Evolutionary conservation across 495 filamentous ascomycete genomes (phyloP), one percentile per base, ranked within the genome.

Genomic region (Astrocystis sublimbata): DNA sequence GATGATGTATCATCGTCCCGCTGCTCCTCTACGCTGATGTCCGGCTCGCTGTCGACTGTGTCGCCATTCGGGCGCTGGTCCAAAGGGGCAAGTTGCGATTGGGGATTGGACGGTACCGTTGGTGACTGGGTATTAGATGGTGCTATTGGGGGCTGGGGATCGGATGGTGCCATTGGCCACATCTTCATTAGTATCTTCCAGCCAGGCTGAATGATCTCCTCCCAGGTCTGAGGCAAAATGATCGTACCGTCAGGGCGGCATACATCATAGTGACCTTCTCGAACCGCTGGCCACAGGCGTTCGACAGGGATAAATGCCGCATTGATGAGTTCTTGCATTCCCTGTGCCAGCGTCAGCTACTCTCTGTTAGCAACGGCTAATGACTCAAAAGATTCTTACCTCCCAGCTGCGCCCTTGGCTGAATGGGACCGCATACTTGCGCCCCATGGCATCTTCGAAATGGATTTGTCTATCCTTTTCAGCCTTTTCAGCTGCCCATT

Each of bases 141-240:
- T 38, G 2, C 10, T 24, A 43, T 17, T 28, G 36, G 38, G 33
- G 53, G 58, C 19, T 59, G 57, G 8, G 17, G 45, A 8, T 24
- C 26, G 19, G 60, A 61, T 21, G 66, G 87, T 4, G 84, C 86
- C 76, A 92, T 87, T 5, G 91, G 90, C 91, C 91, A 94, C 89
- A 93, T 92, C 64, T 92, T 88, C 91, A 94, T 94, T 7, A 84
- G 89, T 67, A 94, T 88, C 24, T 80, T 81, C 90, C 89, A 92
- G 38, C 76, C 76, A 4, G 78, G 78, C 55, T 80, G 73, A 13
- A 81, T 75, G 43, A 78, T 75, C 21, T 73, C 73, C 21, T 79
- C 77, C 78, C 78, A 81, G 15, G 79, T 71, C 28, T 74, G 68
- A n/a, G 78, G 78, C 3, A 81, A 65, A 38, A 81, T 79, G 49